Evolutionary conservation across 345 rosid genomes (phyloP).

Genomic region (Hevea brasiliensis): DNA sequence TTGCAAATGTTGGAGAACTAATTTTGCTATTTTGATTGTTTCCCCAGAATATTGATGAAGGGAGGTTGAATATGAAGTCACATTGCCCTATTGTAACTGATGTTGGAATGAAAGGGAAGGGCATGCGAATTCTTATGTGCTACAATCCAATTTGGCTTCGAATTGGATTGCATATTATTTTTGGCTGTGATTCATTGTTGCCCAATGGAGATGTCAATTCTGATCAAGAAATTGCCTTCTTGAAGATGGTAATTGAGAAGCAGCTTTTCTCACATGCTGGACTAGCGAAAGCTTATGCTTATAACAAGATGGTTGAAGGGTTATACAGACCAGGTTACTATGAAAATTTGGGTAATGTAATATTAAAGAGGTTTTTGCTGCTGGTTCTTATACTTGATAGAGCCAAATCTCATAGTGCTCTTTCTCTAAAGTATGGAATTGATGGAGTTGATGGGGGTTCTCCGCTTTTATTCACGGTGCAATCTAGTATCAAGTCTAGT

Average conservation of each 20-base stretch:
- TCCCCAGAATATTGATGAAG: constrained; percentile 78
- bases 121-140: constrained; percentile 54
- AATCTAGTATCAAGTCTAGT: constrained; percentile 74
- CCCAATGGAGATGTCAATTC: constrained; percentile 46
- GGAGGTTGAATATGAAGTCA: constrained; percentile 81
- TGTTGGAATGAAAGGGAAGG: constrained; percentile 83
- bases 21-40: constrained; percentile 16
- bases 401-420: constrained; percentile 70
- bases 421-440: constrained; percentile 78
- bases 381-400: constrained; percentile 78
- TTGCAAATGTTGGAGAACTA: background rate
- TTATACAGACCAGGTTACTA: constrained; percentile 90
- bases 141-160: constrained; percentile 88
- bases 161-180: constrained; percentile 64
- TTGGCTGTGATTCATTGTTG: constrained; percentile 83
- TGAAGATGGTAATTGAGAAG: constrained; percentile 77
- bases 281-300: constrained; percentile 72
- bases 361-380: constrained; percentile 82
- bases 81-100: constrained; percentile 92
- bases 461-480: constrained; percentile 60
- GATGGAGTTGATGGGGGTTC: constrained; percentile 97
- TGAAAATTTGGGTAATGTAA: constrained; percentile 71
- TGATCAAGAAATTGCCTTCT: constrained; percentile 58
- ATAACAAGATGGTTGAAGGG: constrained; percentile 93
- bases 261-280: constrained; percentile 73